Conservation (phyloP, 108 stramenopile genomes). For the Parmales sp. region DNA sequence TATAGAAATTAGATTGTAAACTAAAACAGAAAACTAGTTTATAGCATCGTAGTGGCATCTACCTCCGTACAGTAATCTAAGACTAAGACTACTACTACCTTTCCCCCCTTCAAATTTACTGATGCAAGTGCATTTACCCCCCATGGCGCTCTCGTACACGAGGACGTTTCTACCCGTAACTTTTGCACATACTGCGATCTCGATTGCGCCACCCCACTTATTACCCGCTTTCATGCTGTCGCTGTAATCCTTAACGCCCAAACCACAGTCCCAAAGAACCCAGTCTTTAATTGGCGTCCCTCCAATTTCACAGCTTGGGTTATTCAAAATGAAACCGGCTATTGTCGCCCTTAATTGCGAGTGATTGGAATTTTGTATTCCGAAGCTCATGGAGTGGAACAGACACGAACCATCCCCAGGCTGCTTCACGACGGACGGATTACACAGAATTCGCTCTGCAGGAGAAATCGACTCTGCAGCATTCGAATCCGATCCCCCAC, state of each 20-base stretch:
- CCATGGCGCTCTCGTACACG: not conserved
- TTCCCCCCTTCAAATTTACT: not conserved
- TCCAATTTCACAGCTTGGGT: not conserved
- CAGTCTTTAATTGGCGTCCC: not conserved
- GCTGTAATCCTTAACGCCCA: not conserved
- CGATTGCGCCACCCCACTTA: conserved; percentile 13
- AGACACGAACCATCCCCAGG: conserved; percentile 32
- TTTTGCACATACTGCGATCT: conserved; percentile 6
- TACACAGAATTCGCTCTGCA: not conserved
- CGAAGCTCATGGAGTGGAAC: conserved; percentile 23
- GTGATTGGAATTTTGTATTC: not conserved
- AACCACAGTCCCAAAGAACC: not conserved
- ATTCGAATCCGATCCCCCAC: not conserved
- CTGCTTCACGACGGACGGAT: conserved; percentile 14
- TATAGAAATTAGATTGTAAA: no score
- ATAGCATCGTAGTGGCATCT: not conserved
- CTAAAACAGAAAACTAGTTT: not conserved
- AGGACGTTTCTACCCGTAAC: not conserved
- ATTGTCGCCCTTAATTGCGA: not conserved
- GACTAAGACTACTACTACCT: not conserved
- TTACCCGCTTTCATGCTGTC: not conserved
- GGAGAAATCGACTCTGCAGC: not conserved
- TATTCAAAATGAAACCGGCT: not conserved
- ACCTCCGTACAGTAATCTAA: not conserved
- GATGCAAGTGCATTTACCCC: not conserved